Evolutionary conservation across 148 eudicot species (phyloP).

Genomic region (Rhododendron simsii): DNA sequence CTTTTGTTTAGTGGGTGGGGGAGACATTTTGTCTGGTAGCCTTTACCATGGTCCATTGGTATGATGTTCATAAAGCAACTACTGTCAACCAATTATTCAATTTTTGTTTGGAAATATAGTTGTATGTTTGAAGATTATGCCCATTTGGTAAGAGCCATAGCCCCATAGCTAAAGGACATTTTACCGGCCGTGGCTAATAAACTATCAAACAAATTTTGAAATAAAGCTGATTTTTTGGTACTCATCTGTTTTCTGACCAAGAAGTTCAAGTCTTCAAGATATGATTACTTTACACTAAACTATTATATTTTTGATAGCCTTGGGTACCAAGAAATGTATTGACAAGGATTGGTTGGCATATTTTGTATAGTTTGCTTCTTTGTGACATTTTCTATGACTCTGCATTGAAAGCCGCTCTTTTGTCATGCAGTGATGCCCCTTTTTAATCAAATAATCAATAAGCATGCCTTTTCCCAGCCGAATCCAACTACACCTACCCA

Average conservation of each 20-base stretch:
- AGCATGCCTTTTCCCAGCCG: not conserved
- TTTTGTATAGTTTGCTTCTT: not conserved
- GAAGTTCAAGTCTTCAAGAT: not conserved
- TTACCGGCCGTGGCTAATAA: not conserved
- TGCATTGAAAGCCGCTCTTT: not conserved
- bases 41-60: not conserved
- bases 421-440: not conserved
- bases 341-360: not conserved
- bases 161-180: not conserved
- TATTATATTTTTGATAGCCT: not conserved
- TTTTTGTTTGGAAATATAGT: not conserved
- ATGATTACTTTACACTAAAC: not conserved
- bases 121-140: not conserved
- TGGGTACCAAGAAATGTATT: not conserved
- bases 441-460: not conserved
- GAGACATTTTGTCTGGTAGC: not conserved
- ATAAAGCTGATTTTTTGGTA: not conserved
- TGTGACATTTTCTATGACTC: not conserved
- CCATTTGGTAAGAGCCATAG: not conserved
- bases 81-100: not conserved
- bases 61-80: not conserved
- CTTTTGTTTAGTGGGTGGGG: not conserved
- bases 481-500: not conserved
- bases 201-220: not conserved
- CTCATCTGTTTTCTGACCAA: not conserved